A percentile compares a stretch with the other conserved stretches of the same genome.
These are phyloP conservation scores for Kluyveromyces sp. DNA, from an alignment of 1,139 yeast genomes.

Conservation along the genomic window DNA sequence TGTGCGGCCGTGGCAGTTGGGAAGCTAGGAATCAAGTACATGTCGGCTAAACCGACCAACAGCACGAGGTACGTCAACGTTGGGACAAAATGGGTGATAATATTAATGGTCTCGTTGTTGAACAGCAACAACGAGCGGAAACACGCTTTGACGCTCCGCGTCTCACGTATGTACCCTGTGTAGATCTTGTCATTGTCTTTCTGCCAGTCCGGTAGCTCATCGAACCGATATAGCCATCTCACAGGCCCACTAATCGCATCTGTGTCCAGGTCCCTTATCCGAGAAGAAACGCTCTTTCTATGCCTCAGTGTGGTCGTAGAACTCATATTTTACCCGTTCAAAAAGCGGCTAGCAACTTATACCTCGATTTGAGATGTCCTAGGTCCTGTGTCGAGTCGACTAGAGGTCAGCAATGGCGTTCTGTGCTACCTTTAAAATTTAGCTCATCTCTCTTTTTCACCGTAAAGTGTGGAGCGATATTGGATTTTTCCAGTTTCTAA, in stretches of 20 bases:
- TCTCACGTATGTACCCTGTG: slow-evolving; percentile 67
- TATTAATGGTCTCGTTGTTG: slow-evolving; percentile 80
- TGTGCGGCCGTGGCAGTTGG: slow-evolving; percentile 44
- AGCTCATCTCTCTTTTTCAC: neutral
- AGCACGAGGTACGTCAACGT: slow-evolving; percentile 38
- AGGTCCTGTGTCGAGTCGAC: neutral
- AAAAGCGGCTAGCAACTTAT: neutral
- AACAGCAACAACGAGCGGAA: slow-evolving; percentile 53
- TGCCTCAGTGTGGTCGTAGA: slow-evolving; percentile 18
- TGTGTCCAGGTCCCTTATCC: slow-evolving; percentile 4
- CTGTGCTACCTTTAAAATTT: neutral
- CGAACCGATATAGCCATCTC: slow-evolving; percentile 29
- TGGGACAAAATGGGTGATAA: slow-evolving; percentile 74
- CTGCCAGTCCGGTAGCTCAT: slow-evolving; percentile 74
- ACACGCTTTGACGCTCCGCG: slow-evolving; percentile 48
- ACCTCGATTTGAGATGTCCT: neutral
- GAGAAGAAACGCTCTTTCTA: slow-evolving; percentile 9
- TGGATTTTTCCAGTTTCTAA: neutral
- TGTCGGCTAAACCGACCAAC: slow-evolving; percentile 27
- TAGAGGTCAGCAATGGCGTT: neutral
- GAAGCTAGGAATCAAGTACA: slow-evolving; percentile 37
- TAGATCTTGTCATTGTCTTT: slow-evolving; percentile 71
- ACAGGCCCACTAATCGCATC: neutral
- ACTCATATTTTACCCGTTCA: slow-evolving; percentile 12
- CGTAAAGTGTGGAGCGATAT: neutral